Conservation (phyloP, 1,284 basidiomycete genomes). For the Tetrapyrgos nigripes region DNA sequence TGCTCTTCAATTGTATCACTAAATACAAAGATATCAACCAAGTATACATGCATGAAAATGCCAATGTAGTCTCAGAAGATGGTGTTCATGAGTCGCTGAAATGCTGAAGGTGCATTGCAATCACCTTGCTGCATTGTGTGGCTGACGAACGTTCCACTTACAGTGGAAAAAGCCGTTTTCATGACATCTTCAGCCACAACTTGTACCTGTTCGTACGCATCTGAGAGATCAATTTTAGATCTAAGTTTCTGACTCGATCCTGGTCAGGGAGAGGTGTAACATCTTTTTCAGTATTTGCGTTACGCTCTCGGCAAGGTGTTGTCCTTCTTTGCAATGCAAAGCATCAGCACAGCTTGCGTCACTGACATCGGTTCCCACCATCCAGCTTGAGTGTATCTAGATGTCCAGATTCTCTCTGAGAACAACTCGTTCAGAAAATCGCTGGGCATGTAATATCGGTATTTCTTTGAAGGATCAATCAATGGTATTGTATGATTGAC, state of each 20-base stretch:
- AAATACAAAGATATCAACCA: slow-evolving; percentile 47
- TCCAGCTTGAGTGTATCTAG: slow-evolving; percentile 23
- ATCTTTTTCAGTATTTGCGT: slow-evolving; percentile 36
- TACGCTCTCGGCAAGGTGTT: slow-evolving; percentile 26
- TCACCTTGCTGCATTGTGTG: slow-evolving; percentile 34
- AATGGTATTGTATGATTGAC: slow-evolving; percentile 34
- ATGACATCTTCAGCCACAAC: slow-evolving; percentile 4
- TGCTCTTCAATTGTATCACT: slow-evolving; percentile 37
- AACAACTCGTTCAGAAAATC: slow-evolving; percentile 29
- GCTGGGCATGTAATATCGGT: slow-evolving; percentile 28
- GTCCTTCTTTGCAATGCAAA: slow-evolving; percentile 33
- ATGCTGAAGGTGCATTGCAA: too few species aligned
- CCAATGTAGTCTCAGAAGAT: slow-evolving; percentile 34
- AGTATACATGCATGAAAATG: slow-evolving; percentile 37
- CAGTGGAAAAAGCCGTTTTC: too few species aligned
- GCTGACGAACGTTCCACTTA: slow-evolving; percentile 6
- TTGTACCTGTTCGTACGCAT: slow-evolving; percentile 29
- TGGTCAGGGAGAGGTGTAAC: slow-evolving; percentile 35
- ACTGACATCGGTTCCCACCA: slow-evolving; percentile 30
- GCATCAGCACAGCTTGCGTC: slow-evolving; percentile 29
- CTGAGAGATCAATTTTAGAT: slow-evolving; percentile 28
- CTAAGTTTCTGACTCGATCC: slow-evolving; percentile 18
- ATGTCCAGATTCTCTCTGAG: slow-evolving; percentile 26
- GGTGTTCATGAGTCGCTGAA: too few species aligned
- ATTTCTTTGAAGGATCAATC: slow-evolving; percentile 23